Percentiles rank a stretch among this genome's conserved stretches.
Evolutionary conservation across 1,139 yeast species (phyloP).

Genomic region (Scheffersomyces quercinus): DNA sequence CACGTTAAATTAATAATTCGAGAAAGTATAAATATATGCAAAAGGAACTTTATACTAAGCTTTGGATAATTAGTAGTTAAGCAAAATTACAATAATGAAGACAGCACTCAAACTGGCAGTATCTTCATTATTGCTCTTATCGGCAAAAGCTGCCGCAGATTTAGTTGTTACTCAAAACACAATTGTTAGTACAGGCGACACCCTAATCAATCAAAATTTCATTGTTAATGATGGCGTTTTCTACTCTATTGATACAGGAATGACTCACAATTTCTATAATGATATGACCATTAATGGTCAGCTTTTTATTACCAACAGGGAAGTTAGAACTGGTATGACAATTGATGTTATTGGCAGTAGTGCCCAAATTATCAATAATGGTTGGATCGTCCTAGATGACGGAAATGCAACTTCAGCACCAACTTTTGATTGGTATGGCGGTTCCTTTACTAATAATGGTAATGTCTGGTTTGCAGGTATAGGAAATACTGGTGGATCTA

Average conservation of each 20-base stretch:
- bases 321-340: conserved; percentile 16
- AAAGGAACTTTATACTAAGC: too few species aligned
- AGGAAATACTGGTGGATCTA: conserved; percentile 14
- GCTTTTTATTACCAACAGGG: conserved; percentile 15
- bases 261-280: conserved; percentile 11
- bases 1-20: too few species aligned
- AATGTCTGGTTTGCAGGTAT: conserved; percentile 13
- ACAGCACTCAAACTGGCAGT: background rate
- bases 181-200: background rate
- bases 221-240: conserved; percentile 1
- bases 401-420: conserved; percentile 18
- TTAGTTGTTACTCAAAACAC: background rate
- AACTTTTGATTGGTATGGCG: conserved; percentile 16
- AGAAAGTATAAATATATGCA: too few species aligned
- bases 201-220: background rate
- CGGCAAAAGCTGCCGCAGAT: background rate
- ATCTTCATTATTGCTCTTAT: background rate
- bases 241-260: conserved; percentile 2
- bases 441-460: conserved; percentile 10
- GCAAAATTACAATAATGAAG: background rate
- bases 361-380: conserved; percentile 10
- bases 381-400: conserved; percentile 17
- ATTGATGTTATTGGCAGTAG: conserved; percentile 10
- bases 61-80: too few species aligned
- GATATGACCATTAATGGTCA: conserved; percentile 18